A percentile compares a stretch with the other conserved stretches of the same genome.
phyloP scores from a whole-genome alignment of 2,329 filamentous ascomycete species.

The Neonectria neomacrospora region DNA sequence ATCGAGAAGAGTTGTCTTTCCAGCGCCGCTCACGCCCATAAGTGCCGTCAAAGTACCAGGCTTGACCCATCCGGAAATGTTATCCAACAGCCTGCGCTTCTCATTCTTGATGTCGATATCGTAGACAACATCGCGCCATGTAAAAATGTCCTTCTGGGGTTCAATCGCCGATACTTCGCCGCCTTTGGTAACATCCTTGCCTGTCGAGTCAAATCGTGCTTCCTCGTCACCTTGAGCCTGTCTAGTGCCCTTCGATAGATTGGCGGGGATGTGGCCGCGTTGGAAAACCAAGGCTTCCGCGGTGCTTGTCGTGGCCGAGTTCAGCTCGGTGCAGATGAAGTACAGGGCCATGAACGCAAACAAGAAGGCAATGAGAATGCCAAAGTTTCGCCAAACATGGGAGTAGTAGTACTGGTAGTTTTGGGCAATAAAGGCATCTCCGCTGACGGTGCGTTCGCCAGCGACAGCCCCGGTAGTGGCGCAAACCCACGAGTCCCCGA shows the following conservation, averaged over 20 bases:
- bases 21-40: slow-evolving; percentile 68
- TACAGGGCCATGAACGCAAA: slow-evolving; percentile 73
- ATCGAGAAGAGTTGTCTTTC: slow-evolving; percentile 58
- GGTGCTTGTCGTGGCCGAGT: slow-evolving; percentile 69
- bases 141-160: slow-evolving; percentile 71
- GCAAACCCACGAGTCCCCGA: slow-evolving; percentile 63
- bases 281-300: slow-evolving; percentile 78
- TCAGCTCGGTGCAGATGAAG: slow-evolving; percentile 71
- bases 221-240: slow-evolving; percentile 46
- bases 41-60: slow-evolving; percentile 87
- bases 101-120: slow-evolving; percentile 78
- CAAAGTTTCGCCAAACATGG: slow-evolving; percentile 75
- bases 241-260: slow-evolving; percentile 49
- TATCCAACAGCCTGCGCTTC: slow-evolving; percentile 76
- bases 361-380: slow-evolving; percentile 73
- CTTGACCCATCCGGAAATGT: slow-evolving; percentile 90
- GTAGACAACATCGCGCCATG: slow-evolving; percentile 81
- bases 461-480: slow-evolving; percentile 63
- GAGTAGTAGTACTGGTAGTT: slow-evolving; percentile 67
- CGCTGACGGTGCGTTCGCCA: slow-evolving; percentile 65
- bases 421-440: slow-evolving; percentile 68
- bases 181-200: slow-evolving; percentile 26
- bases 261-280: slow-evolving; percentile 61
- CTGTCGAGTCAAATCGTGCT: slow-evolving; percentile 42
- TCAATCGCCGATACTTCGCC: slow-evolving; percentile 48